A percentile compares a stretch with the other conserved stretches of the same genome.
Conservation (phyloP, 1,284 basidiomycete species). For the Cryptococcus floricola region DNA sequence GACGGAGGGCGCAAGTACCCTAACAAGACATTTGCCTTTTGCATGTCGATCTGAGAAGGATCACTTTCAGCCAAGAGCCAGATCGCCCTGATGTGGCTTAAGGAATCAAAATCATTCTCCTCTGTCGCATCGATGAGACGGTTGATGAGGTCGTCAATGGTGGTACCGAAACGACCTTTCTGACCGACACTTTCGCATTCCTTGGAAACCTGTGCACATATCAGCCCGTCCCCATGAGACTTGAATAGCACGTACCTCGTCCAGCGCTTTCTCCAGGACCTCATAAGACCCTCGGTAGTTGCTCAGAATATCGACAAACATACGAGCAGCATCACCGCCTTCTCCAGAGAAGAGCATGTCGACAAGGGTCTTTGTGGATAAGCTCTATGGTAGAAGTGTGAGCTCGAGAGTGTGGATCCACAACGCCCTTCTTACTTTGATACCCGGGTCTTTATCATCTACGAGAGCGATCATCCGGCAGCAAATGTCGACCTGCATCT, state of each 20-base stretch:
- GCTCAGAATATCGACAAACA: conserved; percentile 79
- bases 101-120: conserved; percentile 31
- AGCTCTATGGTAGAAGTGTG: conserved; percentile 54
- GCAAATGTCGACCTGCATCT: conserved; percentile 72
- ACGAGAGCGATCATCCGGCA: conserved; percentile 70
- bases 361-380: conserved; percentile 80
- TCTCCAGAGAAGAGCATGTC: conserved; percentile 72
- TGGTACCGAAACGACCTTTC: conserved; percentile 40
- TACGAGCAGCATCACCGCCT: conserved; percentile 56
- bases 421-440: conserved; percentile 56
- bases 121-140: conserved; percentile 70
- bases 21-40: conserved; percentile 33
- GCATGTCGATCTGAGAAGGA: conserved; percentile 35
- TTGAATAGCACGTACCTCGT: conserved; percentile 51
- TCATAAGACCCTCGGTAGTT: conserved; percentile 76
- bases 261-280: conserved; percentile 76
- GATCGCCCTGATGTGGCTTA: conserved; percentile 40
- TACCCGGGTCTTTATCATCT: conserved; percentile 85
- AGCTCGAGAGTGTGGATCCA: background rate
- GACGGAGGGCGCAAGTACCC: conserved; percentile 28
- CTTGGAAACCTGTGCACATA: conserved; percentile 11
- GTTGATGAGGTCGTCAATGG: conserved; percentile 79
- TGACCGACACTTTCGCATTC: conserved; percentile 18
- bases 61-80: conserved; percentile 32
- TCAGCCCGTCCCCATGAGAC: background rate